These are phyloP conservation scores for Bimuria novae-zelandiae DNA, from an alignment of 2,329 filamentous ascomycete genomes.

Conservation along the genomic window DNA sequence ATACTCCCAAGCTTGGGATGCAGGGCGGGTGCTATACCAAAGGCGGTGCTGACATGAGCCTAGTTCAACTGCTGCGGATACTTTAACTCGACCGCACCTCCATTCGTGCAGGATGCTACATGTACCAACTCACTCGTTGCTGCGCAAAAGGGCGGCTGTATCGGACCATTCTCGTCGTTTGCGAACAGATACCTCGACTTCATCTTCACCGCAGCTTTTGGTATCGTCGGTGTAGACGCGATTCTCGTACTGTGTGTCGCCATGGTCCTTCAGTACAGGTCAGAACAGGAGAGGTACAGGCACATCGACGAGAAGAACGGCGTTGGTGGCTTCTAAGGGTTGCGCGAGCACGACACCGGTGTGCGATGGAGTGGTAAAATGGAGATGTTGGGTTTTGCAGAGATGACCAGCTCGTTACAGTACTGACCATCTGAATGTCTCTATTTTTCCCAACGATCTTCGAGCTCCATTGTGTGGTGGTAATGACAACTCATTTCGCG, in stretches of 20 bases:
- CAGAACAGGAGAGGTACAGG: constrained; percentile 77
- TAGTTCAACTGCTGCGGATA: constrained; percentile 84
- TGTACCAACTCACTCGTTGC: constrained; percentile 74
- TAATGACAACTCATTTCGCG: constrained; percentile 25
- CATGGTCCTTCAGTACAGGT: constrained; percentile 79
- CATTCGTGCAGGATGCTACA: constrained; percentile 69
- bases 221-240: constrained; percentile 72
- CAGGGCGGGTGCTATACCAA: constrained; percentile 13
- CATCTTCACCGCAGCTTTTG: constrained; percentile 80
- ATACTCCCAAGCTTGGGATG: constrained; percentile 1
- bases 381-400: constrained; percentile 22
- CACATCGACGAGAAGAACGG: constrained; percentile 78
- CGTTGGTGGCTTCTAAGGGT: constrained; percentile 30
- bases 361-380: background rate
- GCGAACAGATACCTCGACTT: constrained; percentile 73
- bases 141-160: constrained; percentile 71
- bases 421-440: constrained; percentile 25
- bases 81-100: constrained; percentile 70
- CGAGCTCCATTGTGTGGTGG: constrained; percentile 16
- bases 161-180: constrained; percentile 68
- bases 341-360: background rate
- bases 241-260: constrained; percentile 72
- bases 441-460: constrained; percentile 23
- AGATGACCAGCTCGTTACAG: constrained; percentile 17
- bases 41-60: constrained; percentile 25